Percentiles rank a stretch among this genome's conserved stretches.
These are phyloP conservation scores for Arachnomyces sp. DNA, from an alignment of 2,329 filamentous ascomycete genomes.

Conservation along the genomic window DNA sequence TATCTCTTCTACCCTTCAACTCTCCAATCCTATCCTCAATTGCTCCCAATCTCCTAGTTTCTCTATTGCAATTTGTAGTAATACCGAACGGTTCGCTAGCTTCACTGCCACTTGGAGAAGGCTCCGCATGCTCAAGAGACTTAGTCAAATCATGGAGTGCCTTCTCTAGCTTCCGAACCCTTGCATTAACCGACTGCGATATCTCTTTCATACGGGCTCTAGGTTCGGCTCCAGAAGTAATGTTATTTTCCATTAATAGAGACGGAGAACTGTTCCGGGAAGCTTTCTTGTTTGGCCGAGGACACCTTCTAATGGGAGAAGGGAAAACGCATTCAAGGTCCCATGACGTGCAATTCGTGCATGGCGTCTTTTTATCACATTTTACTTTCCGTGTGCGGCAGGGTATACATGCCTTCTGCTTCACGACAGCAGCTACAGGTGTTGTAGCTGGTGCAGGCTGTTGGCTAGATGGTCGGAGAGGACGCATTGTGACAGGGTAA, in stretches of 20 bases:
- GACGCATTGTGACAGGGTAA: no score
- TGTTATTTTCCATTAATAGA: no score
- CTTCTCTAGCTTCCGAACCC: background rate
- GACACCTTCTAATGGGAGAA: slow-evolving; percentile 11
- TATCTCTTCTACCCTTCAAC: no score
- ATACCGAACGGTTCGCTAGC: no score
- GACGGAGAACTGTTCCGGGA: background rate
- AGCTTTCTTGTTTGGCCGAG: slow-evolving; percentile 3
- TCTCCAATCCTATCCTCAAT: background rate
- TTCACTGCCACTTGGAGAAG: no score
- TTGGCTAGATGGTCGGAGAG: no score
- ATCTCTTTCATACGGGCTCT: no score
- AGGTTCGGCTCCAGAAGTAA: no score
- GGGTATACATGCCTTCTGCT: slow-evolving; percentile 17
- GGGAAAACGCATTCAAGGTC: slow-evolving; percentile 12
- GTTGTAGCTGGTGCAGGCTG: no score
- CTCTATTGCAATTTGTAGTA: no score
- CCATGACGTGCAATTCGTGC: slow-evolving; percentile 17
- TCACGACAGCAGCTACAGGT: slow-evolving; percentile 2
- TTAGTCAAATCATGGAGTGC: no score
- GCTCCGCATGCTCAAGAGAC: no score
- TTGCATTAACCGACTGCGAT: background rate
- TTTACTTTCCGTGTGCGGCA: slow-evolving; percentile 23
- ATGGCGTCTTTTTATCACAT: slow-evolving; percentile 21
- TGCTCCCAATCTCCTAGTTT: background rate